phyloP scores from a whole-genome alignment of 2,329 filamentous ascomycete species.

The Pyricularia pennisetigena region DNA sequence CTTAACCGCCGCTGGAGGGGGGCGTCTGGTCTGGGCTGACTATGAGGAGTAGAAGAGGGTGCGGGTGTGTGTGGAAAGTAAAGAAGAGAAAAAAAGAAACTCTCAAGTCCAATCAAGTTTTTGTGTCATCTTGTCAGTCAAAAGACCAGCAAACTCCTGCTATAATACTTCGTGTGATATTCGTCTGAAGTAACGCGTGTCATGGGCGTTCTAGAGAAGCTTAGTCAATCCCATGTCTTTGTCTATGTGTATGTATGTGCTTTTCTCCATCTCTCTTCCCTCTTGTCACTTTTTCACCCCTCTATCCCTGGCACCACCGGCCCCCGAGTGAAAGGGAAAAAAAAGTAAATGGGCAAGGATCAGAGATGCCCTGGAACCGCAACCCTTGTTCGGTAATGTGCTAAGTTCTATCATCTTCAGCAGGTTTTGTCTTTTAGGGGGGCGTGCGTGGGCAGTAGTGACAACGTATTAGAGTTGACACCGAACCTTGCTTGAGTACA shows the following conservation, averaged over 20 bases:
- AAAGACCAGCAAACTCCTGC: not conserved
- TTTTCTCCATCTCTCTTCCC: too few relatives aligned
- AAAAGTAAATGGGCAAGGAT: too few relatives aligned
- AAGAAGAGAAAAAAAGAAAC: not conserved
- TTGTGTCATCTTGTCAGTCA: conserved; percentile 1
- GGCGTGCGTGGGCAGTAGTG: not conserved
- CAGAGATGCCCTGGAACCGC: not conserved
- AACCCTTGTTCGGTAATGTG: not conserved
- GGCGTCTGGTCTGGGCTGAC: too few relatives aligned
- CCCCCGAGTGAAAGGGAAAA: too few relatives aligned
- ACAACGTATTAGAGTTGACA: not conserved
- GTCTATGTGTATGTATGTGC: too few relatives aligned
- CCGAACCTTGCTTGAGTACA: not conserved
- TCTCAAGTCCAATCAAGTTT: not conserved
- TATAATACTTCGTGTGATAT: not conserved
- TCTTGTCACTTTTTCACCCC: too few relatives aligned
- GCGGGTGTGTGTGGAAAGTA: not conserved
- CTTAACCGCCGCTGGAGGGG: not conserved
- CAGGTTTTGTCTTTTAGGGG: not conserved
- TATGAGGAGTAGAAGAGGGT: not conserved
- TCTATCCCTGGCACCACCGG: too few relatives aligned
- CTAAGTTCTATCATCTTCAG: not conserved
- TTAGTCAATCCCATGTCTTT: not conserved
- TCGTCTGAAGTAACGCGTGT: not conserved
- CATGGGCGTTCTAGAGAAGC: not conserved